phyloP scores from a whole-genome alignment of 1,284 basidiomycete genomes.

The Sphagnurus paluster region DNA sequence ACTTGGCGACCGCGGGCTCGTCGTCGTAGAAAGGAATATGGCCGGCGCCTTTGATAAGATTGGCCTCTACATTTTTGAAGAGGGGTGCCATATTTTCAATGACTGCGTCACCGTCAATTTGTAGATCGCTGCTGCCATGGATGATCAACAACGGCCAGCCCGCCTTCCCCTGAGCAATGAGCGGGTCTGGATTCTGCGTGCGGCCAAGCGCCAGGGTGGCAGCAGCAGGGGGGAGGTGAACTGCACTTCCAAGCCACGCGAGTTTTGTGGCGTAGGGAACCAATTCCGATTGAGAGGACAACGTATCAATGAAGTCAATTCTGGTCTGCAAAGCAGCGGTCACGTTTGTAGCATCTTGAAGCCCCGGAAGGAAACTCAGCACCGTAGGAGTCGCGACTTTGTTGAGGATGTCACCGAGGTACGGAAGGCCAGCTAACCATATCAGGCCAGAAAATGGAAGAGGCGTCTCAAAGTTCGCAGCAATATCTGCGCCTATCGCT shows the following conservation, averaged over 20 bases:
- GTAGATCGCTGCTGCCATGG: slow-evolving; percentile 3
- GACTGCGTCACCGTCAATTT: slow-evolving; percentile 2
- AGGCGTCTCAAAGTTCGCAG: slow-evolving; percentile 20
- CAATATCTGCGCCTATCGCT: slow-evolving; percentile 26
- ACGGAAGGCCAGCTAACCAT: slow-evolving; percentile 19
- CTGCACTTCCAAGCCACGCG: slow-evolving; percentile 10
- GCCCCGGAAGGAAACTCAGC: slow-evolving; percentile 5
- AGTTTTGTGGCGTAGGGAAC: slow-evolving; percentile 7
- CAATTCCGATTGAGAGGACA: background rate
- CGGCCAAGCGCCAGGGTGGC: slow-evolving; percentile 4
- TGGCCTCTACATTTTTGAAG: slow-evolving; percentile 19
- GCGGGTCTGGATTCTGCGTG: slow-evolving; percentile 4
- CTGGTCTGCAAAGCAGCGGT: slow-evolving; percentile 2
- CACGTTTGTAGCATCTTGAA: slow-evolving; percentile 1
- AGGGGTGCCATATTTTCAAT: slow-evolving; percentile 12
- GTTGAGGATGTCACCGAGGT: slow-evolving; percentile 9
- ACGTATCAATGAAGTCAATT: slow-evolving; percentile 11
- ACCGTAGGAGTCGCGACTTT: slow-evolving; percentile 7
- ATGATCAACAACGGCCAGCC: slow-evolving; percentile 10
- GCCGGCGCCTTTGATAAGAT: slow-evolving; percentile 20
- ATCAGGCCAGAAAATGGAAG: slow-evolving; percentile 24
- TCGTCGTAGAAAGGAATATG: slow-evolving; percentile 20
- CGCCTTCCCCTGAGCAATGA: slow-evolving; percentile 1
- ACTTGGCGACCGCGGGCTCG: slow-evolving; percentile 1
- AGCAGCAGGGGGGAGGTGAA: slow-evolving; percentile 6